phyloP scores from a whole-genome alignment of 2,329 filamentous ascomycete genomes.

The Fusarium ramigenum region DNA sequence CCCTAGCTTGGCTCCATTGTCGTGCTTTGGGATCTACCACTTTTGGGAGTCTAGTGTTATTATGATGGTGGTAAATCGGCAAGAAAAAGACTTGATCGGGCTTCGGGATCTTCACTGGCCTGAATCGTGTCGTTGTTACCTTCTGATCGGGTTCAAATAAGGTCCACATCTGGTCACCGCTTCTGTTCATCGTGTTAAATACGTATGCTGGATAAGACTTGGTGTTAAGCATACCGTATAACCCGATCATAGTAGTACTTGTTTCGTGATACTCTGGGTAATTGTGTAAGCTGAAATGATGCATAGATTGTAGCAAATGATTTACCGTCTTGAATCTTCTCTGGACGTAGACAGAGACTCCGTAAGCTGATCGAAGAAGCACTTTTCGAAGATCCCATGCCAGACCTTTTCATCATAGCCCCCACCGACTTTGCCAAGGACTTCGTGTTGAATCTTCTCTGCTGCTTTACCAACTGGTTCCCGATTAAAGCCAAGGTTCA shows the following conservation, averaged over 20 bases:
- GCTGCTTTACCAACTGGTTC: not conserved
- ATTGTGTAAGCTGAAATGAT: not conserved
- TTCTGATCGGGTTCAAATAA: not conserved
- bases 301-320: rapidly evolving
- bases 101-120: not conserved
- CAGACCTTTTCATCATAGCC: constrained; percentile 10
- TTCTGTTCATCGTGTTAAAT: not conserved
- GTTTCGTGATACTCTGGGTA: constrained; percentile 4
- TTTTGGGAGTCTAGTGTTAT: not conserved
- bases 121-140: not conserved
- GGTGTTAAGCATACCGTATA: not conserved
- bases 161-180: not conserved
- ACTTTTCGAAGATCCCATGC: not conserved
- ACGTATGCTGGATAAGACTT: rapidly evolving
- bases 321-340: not conserved
- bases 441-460: not conserved
- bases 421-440: not conserved
- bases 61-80: constrained; percentile 9
- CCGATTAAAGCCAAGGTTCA: rapidly evolving
- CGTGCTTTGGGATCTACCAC: not conserved
- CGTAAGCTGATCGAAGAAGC: constrained; percentile 12
- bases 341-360: not conserved
- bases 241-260: constrained; percentile 33
- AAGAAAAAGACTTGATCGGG: constrained; percentile 28
- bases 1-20: not conserved